Evolutionary conservation across 78 protist genomes (phyloP).

Genomic region (Tieghemostelium lacteum): DNA sequence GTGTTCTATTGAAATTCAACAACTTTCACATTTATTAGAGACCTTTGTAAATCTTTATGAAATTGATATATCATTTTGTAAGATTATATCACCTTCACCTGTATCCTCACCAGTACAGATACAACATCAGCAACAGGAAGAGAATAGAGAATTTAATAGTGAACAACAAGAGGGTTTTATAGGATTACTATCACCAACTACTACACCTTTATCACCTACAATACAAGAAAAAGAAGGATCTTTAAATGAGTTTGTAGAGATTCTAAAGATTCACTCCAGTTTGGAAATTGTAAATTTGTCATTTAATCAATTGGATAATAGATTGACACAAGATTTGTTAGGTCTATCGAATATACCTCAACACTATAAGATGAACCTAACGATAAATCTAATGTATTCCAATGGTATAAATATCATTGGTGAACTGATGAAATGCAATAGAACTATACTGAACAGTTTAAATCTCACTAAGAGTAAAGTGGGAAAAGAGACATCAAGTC

Average conservation of each 20-base stretch:
- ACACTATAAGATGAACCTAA: slow-evolving; percentile 14
- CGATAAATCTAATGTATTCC: slow-evolving; percentile 37
- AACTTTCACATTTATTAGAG: slow-evolving; percentile 4
- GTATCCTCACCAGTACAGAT: too few relatives aligned
- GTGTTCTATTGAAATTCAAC: slow-evolving; percentile 5
- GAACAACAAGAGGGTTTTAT: too few relatives aligned
- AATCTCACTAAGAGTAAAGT: slow-evolving; percentile 32
- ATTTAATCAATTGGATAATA: slow-evolving; percentile 55
- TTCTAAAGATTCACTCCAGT: slow-evolving; percentile 15
- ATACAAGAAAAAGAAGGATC: neutral
- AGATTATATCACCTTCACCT: too few relatives aligned
- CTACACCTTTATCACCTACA: neutral
- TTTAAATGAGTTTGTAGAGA: neutral
- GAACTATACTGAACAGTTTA: slow-evolving; percentile 5
- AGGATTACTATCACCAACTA: neutral
- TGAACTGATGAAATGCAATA: slow-evolving; percentile 36
- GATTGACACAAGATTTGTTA: slow-evolving; percentile 7
- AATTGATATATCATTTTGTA: slow-evolving; percentile 41
- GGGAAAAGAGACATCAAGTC: slow-evolving; percentile 2
- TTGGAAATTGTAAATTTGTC: slow-evolving; percentile 11
- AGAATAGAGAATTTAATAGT: too few relatives aligned
- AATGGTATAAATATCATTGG: slow-evolving; percentile 4
- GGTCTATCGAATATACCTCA: slow-evolving; percentile 1
- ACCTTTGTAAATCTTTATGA: slow-evolving; percentile 6
- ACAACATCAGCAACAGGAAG: neutral